These are phyloP conservation scores for Taphrina pruni DNA, from an alignment of 1,139 yeast genomes.

Conservation along the genomic window DNA sequence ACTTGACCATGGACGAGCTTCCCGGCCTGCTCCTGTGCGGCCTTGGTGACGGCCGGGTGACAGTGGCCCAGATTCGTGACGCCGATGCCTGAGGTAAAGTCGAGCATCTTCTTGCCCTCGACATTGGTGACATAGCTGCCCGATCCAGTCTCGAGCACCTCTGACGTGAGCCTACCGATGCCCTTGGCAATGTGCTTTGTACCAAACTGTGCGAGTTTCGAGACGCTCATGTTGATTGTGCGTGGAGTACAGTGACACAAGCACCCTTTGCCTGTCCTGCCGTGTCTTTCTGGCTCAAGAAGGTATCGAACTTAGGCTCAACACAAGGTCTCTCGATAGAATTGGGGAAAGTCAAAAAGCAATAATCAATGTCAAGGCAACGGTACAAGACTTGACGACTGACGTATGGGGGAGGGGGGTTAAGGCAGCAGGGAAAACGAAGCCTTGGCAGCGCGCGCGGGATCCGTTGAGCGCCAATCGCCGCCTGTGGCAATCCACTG, in stretches of 20 bases:
- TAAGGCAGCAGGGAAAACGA: too few relatives aligned
- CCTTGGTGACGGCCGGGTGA: constrained; percentile 35
- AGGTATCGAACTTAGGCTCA: neutral
- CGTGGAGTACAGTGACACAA: too few relatives aligned
- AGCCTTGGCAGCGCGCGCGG: too few relatives aligned
- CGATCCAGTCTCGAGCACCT: constrained; percentile 29
- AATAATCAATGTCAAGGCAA: too few relatives aligned
- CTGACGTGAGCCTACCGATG: constrained; percentile 26
- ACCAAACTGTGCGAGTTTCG: constrained; percentile 28
- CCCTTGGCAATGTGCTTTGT: constrained; percentile 36
- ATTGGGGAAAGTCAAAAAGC: too few relatives aligned
- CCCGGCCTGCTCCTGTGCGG: constrained; percentile 30
- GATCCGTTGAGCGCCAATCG: too few relatives aligned
- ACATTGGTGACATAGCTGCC: constrained; percentile 32
- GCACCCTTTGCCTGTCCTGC: neutral
- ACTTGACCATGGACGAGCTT: constrained; percentile 37
- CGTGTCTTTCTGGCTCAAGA: neutral
- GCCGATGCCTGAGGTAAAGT: constrained; percentile 38
- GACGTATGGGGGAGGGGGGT: too few relatives aligned
- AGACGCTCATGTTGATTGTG: constrained; percentile 14
- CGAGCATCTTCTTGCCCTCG: constrained; percentile 35
- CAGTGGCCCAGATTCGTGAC: constrained; percentile 36
- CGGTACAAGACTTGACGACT: too few relatives aligned
- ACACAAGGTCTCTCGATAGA: too few relatives aligned
- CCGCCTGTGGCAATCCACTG: too few relatives aligned